phyloP scores from a whole-genome alignment of 139 green algal genomes.

The Tetratostichococcus sp. region DNA sequence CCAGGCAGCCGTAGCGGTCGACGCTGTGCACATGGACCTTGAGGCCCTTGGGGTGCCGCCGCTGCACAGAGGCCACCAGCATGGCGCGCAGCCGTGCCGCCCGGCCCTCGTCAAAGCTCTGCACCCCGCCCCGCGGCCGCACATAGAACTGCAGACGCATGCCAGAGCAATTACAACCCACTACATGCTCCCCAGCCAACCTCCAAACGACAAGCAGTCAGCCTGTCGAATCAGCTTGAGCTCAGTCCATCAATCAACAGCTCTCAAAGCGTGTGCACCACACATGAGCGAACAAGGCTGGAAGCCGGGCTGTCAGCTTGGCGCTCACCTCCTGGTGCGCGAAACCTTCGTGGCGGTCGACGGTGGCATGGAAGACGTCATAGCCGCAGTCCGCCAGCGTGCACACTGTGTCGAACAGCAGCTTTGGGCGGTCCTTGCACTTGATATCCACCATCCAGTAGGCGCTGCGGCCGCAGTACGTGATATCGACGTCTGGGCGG shows the following conservation, averaged over 20 bases:
- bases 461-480: conserved; percentile 46
- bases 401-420: conserved; percentile 81
- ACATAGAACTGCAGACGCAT: neutral
- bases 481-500: conserved; percentile 58
- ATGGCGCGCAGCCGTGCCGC: conserved; percentile 64
- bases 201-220: too few relatives aligned
- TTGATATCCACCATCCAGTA: conserved; percentile 86
- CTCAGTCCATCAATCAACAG: too few relatives aligned
- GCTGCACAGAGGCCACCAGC: conserved; percentile 71
- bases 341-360: conserved; percentile 53
- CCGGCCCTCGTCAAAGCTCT: conserved; percentile 39
- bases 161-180: too few relatives aligned
- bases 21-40: conserved; percentile 67
- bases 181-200: too few relatives aligned
- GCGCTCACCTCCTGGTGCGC: conserved; percentile 53
- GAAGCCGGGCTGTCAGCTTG: too few relatives aligned
- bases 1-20: conserved; percentile 46
- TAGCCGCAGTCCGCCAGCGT: conserved; percentile 91
- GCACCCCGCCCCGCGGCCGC: conserved; percentile 19
- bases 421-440: conserved; percentile 87
- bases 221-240: too few relatives aligned
- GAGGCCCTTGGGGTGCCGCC: conserved; percentile 68
- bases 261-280: too few relatives aligned
- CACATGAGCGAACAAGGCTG: too few relatives aligned
- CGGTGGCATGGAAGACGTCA: conserved; percentile 90